Conservation (phyloP, 495 filamentous ascomycete genomes). For the Schizothecium vesticola region DNA sequence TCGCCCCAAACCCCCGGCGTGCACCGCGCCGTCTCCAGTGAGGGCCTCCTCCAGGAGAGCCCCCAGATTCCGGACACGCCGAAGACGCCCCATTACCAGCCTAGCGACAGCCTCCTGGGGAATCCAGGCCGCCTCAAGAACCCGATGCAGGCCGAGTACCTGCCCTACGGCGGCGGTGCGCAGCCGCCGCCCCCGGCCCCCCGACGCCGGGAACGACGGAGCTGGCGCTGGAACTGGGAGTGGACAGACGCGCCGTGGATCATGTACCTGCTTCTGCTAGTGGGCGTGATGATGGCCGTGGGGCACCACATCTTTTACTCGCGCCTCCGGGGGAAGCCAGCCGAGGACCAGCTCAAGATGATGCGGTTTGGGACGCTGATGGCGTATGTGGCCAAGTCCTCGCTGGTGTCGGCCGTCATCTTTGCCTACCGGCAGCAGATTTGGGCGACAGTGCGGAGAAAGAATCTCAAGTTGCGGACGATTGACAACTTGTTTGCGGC, state of each 20-base stretch:
- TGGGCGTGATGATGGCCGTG: conserved; percentile 20
- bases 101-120: conserved; percentile 6
- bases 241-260: conserved; percentile 18
- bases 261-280: conserved; percentile 21
- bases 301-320: conserved; percentile 24
- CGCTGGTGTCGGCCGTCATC: conserved; percentile 21
- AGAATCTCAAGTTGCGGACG: conserved; percentile 19
- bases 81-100: conserved; percentile 1
- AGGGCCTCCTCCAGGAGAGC: not conserved
- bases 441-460: conserved; percentile 24
- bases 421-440: conserved; percentile 28
- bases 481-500: conserved; percentile 34
- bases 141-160: not conserved
- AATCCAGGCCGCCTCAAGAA: not conserved
- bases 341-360: conserved; percentile 26
- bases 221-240: conserved; percentile 4
- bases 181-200: not conserved
- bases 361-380: conserved; percentile 24
- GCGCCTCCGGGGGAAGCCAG: conserved; percentile 17
- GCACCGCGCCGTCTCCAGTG: not conserved
- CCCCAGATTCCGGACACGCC: not conserved
- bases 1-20: not conserved
- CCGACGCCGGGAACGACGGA: not conserved
- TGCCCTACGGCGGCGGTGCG: not conserved
- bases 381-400: conserved; percentile 24